phyloP scores from a whole-genome alignment of 2,329 filamentous ascomycete genomes.

The Canariomyces notabilis region DNA sequence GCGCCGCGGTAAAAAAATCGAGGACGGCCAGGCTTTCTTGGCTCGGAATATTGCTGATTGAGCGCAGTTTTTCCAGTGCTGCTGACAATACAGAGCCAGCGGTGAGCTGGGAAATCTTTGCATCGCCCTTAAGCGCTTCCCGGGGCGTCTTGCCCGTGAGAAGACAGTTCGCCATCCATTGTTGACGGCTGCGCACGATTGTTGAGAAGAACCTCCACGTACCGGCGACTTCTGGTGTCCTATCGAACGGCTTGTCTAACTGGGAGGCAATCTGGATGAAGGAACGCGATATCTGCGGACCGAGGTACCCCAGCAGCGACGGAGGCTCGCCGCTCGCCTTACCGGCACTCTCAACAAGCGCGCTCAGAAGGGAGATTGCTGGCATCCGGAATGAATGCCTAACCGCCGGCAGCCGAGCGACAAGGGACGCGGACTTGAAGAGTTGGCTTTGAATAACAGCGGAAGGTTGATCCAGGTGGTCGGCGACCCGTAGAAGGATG shows the following conservation, averaged over 20 bases:
- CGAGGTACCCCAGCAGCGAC: conserved; percentile 89
- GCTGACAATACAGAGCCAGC: conserved; percentile 64
- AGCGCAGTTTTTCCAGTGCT: conserved; percentile 65
- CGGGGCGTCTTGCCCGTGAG: conserved; percentile 83
- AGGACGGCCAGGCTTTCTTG: conserved; percentile 69
- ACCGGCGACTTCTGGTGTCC: conserved; percentile 57
- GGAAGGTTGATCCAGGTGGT: conserved; percentile 56
- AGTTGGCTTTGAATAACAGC: conserved; percentile 69
- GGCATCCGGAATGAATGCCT: conserved; percentile 61
- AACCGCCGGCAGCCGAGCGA: conserved; percentile 71
- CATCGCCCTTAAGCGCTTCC: conserved; percentile 59
- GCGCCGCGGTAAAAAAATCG: conserved; percentile 80
- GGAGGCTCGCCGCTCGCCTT: conserved; percentile 69
- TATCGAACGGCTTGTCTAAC: conserved; percentile 69
- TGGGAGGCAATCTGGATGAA: conserved; percentile 75
- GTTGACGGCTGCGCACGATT: conserved; percentile 83
- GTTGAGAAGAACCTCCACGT: conserved; percentile 85
- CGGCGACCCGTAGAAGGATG: conserved; percentile 65
- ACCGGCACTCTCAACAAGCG: conserved; percentile 65
- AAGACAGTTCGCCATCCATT: conserved; percentile 92
- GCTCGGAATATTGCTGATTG: conserved; percentile 59
- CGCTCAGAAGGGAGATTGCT: conserved; percentile 65
- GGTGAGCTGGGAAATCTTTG: conserved; percentile 45
- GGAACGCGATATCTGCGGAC: conserved; percentile 73
- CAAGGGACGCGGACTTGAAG: conserved; percentile 72